A percentile compares a stretch with the other conserved stretches of the same genome.
These are phyloP conservation scores for Leccinum truebloodii DNA, from an alignment of 768 basidiomycete species.

Conservation along the genomic window DNA sequence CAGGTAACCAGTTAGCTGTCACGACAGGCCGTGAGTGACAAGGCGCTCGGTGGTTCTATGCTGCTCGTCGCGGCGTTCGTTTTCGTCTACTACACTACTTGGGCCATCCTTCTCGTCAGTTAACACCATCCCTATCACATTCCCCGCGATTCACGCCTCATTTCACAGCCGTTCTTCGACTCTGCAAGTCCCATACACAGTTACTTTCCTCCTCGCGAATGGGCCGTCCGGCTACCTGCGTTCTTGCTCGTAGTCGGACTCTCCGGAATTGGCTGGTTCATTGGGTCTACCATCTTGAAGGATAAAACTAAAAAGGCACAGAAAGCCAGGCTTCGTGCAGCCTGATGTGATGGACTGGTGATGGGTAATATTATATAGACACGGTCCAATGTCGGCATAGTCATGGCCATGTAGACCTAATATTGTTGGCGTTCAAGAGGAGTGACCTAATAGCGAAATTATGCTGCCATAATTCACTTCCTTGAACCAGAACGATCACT, in stretches of 20 bases:
- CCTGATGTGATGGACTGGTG: constrained; percentile 38
- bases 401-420: neutral
- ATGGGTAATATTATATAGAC: neutral
- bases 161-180: constrained; percentile 79
- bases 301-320: constrained; percentile 71
- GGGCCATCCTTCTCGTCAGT: constrained; percentile 86
- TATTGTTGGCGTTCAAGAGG: neutral
- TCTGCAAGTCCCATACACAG: constrained; percentile 67
- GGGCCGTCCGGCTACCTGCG: constrained; percentile 87
- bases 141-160: constrained; percentile 10
- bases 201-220: constrained; percentile 87
- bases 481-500: neutral
- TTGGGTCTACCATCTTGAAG: constrained; percentile 73
- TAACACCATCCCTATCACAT: constrained; percentile 1
- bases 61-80: constrained; percentile 72
- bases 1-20: constrained; percentile 8
- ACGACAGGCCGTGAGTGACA: constrained; percentile 74
- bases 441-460: neutral
- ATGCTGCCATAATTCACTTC: neutral
- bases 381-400: neutral
- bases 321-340: constrained; percentile 61
- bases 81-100: constrained; percentile 89
- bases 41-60: constrained; percentile 76
- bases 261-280: constrained; percentile 74
- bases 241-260: constrained; percentile 81